Evolutionary conservation across 768 basidiomycete genomes (phyloP), one percentile per base, ranked within the genome.

Genomic region (Mrakia frigida): DNA sequence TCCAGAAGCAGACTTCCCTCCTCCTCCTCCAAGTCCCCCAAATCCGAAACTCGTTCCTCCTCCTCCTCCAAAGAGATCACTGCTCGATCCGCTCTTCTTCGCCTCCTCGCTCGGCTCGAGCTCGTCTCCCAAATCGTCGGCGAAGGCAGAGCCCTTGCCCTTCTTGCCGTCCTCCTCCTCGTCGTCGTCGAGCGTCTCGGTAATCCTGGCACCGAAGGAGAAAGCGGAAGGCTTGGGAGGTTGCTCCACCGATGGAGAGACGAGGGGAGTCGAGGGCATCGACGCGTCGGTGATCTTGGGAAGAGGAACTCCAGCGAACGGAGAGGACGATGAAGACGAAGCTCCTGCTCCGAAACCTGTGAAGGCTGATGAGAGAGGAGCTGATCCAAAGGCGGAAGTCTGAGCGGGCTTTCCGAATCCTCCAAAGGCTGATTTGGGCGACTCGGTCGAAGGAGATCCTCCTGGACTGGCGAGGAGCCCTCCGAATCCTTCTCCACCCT

Each of bases 361-460:
- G 56, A 73, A 73, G 37, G 56, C 52, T 2, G 71, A 31, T 4
- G 71, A 37, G 53, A 73, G 71, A 41, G 71, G 74, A 37, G 65
- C 28, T 37, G 61, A 41, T 33, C 74, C 39, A n/a, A 69, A 68
- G 16, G 50, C 65, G 21, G 74, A 56, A 6, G 31, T 41, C 46
- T 53, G 33, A 28, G 71, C 35, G 6, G 72, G n/a, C 59, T 68
- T 73, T 59, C 28, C 67, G 16, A 41, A 69, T 39, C 37, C 52
- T 75, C 63, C 74, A 23, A 74, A 74, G 31, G 41, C 60, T 3
- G 63, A 74, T n/a, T 41, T 61, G 23, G 25, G n/a, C 16, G 74
- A 46, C 46, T 46, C 74, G 5, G 5, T 35, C 31, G 43, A 25
- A 11, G 21, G 7, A 52, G 23, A 7, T 56, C 46, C 52, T 25